Evolutionary conservation across 257 asterid species (phyloP), one percentile per base, ranked within the genome.

Genomic region (Handroanthus guayacan): DNA sequence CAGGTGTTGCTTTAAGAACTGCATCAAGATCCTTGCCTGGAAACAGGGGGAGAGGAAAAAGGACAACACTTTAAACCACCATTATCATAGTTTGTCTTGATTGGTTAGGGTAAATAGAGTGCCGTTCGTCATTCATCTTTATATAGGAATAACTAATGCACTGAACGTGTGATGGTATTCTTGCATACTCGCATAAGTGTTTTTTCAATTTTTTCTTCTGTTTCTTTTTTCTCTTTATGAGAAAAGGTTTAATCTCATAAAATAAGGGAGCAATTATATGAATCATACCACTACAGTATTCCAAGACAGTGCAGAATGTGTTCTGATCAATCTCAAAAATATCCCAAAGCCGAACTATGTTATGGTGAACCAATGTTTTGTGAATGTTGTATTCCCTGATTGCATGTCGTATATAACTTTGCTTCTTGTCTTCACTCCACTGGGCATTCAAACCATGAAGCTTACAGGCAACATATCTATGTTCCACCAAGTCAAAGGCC

Each of bases 401-500:
- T 31, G 99, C 98, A 84, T 95, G 99, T 2, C 99, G 91, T 81
- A 93, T 85, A 75, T 95, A 95, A 75, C 97, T 93, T 82, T 90
- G 98, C 90, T 95, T 95, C 92, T 93, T 95, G 67, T 93, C 99
- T 87, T 95, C 99, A 73, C 99, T 91, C 99, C 99, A 95, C 81
- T 95, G 97, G 71, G 99, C 94, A 76, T 93, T 91, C 81, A 95
- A 82, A 68, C 99, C 95, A 72, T 95, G 99, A 78, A 95, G 97
- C 92, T 95, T 95, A 84, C 99, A 95, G 34, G 98, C 99, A 77
- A 95, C 99, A 78, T 87, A 95, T 87, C 97, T 89, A 81, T 95
- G 84, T 75, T 93, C 99, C 75, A 95, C 84, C 89, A 95, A 89
- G 90, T 95, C 99, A 88, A 93, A 95, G 79, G 99, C 99, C 99